Evolutionary conservation across 306 rosid species (phyloP), one percentile per base, ranked within the genome.

Genomic region (Macrotyloma uniflorum): DNA sequence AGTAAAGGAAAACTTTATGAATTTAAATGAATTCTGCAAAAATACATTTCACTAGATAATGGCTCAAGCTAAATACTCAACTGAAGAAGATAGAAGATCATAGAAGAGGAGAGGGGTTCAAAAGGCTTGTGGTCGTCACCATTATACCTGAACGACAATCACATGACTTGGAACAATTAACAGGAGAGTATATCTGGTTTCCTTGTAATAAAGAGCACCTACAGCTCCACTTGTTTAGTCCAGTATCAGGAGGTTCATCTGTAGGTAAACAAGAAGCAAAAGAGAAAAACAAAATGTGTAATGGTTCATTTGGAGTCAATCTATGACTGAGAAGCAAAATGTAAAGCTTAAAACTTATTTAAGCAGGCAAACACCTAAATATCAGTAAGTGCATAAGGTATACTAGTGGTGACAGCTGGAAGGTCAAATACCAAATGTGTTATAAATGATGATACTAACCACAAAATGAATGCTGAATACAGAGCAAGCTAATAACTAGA

Each of bases 91-190:
- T 18, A n/a, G 6, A 76, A 76, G 13, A 30, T 13, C 50, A 20
- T 20, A 76, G 38, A 38, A 50, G 15, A 45, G 9, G 70, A 63
- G 68, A 51, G 14, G 62, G 62, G 14, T 0, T 1, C 26, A 70
- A 7, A 57, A 80, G 58, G 68, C 57, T 76, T 67, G 79, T 18
- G 51, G 15, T 82, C 32, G 77, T 62, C 64, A 61, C 78, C 53
- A 70, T 73, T 83, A 77, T 88, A 95, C 98, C 99, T 86, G 80
- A 86, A 74, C 69, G 89, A 79, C 99, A 95, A 67, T 85, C 88
- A 82, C 99, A 95, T 80, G 96, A 93, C 14, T 90, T 68, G 42
- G 98, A 88, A 87, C 99, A 95, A 83, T 93, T 88, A 59, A 89
- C 87, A 79, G 84, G 84, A 65, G 87, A 46, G 77, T 72, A 67